Evolutionary conservation across 305 asterid species (phyloP).

Genomic region (Caryopteris hybrid): DNA sequence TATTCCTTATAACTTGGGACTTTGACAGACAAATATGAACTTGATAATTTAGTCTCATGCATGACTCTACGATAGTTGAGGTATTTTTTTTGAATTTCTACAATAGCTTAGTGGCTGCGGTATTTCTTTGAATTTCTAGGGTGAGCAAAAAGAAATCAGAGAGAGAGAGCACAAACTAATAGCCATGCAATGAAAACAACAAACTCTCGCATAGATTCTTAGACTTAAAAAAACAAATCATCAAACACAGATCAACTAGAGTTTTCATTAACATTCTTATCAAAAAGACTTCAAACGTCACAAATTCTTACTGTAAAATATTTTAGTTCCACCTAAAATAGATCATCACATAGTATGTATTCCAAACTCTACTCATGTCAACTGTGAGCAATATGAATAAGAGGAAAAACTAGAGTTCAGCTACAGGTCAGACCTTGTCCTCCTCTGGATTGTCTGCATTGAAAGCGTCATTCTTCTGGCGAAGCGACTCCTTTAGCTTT

Average conservation of each 20-base stretch:
- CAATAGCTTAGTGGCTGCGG: too few relatives aligned
- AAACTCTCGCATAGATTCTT: background rate
- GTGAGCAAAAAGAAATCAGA: too few relatives aligned
- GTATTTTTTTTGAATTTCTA: too few relatives aligned
- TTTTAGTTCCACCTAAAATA: background rate
- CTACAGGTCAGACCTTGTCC: constrained; percentile 63
- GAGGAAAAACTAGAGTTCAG: background rate
- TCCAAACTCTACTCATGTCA: background rate
- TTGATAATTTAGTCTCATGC: background rate
- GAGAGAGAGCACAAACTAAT: too few relatives aligned
- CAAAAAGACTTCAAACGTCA: background rate
- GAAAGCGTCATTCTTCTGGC: constrained; percentile 78
- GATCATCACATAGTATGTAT: background rate
- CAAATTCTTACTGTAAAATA: background rate
- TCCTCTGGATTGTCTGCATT: constrained; percentile 66
- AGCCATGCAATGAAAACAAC: background rate
- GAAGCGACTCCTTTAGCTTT: constrained; percentile 76
- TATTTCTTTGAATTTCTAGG: too few relatives aligned
- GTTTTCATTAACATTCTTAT: background rate
- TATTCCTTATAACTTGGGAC: background rate
- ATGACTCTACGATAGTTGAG: background rate
- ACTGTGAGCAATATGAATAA: background rate
- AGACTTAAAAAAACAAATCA: background rate
- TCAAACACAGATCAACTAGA: background rate
- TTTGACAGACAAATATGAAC: background rate